Conservation (phyloP, 2,329 filamentous ascomycete genomes). For the Eutypella sp. region DNA sequence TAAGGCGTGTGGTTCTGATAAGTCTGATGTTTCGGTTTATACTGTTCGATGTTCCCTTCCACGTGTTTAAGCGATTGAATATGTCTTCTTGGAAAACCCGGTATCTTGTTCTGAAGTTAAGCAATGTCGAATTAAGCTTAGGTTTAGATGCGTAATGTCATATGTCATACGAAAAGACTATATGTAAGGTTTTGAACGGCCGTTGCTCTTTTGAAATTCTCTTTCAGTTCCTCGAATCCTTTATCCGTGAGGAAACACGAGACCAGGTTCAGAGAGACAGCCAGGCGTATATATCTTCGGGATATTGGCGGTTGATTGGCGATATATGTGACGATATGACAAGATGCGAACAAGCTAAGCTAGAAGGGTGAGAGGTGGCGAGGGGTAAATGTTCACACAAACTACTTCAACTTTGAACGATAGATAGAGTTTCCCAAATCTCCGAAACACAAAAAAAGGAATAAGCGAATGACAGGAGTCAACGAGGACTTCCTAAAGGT, state of each 20-base stretch:
- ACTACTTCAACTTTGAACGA: conserved; percentile 26
- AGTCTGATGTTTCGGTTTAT: conserved; percentile 7
- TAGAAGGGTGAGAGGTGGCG: conserved; percentile 10
- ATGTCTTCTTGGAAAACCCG: conserved; percentile 22
- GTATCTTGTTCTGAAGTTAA: conserved; percentile 22
- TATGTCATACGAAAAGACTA: no score
- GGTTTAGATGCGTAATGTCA: conserved; percentile 18
- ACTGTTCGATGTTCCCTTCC: conserved; percentile 23
- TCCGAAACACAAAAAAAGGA: conserved; percentile 46
- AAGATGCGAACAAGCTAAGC: no score
- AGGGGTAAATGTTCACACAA: conserved; percentile 16
- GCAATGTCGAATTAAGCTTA: conserved; percentile 12
- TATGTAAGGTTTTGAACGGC: conserved; percentile 15
- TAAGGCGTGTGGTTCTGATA: conserved; percentile 8
- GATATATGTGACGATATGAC: no score
- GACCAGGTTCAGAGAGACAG: no score
- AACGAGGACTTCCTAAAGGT: conserved; percentile 64
- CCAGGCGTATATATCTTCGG: no score
- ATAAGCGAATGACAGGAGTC: conserved; percentile 72
- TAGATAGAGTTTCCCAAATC: conserved; percentile 31
- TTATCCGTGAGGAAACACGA: no score
- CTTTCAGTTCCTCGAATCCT: no score
- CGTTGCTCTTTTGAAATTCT: no score
- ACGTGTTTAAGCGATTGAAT: conserved; percentile 32
- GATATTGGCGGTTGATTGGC: no score